phyloP scores from a whole-genome alignment of 352 stramenopile species.

The Phytopythium vexans region DNA sequence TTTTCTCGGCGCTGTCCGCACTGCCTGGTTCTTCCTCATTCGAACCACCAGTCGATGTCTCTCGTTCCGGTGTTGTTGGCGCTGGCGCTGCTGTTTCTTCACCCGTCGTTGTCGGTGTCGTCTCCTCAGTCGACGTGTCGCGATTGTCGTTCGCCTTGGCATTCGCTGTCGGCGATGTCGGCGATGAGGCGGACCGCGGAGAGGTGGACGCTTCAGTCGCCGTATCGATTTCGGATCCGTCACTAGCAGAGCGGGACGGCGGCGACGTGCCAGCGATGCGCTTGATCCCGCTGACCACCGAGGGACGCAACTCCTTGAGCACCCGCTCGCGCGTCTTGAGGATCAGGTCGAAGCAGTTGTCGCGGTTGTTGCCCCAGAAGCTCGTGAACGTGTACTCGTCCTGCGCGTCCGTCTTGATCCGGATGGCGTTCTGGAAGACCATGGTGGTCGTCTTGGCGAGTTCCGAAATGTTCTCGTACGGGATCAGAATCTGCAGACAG shows the following conservation, averaged over 20 bases:
- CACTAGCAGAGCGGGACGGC: not conserved
- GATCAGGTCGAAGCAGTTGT: slow-evolving; percentile 79
- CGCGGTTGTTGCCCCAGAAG: slow-evolving; percentile 82
- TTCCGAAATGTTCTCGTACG: slow-evolving; percentile 79
- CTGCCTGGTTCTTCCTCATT: not conserved
- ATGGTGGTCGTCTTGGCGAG: slow-evolving; percentile 82
- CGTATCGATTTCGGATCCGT: slow-evolving; percentile 5
- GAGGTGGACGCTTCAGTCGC: slow-evolving; percentile 5
- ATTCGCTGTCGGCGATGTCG: too few relatives aligned
- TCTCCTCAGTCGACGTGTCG: too few relatives aligned
- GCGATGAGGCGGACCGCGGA: not conserved
- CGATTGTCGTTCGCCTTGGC: too few relatives aligned
- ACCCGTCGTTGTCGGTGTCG: too few relatives aligned
- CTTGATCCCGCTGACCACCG: slow-evolving; percentile 8
- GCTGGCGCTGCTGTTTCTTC: not conserved
- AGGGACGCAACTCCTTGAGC: slow-evolving; percentile 23
- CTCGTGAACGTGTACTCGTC: slow-evolving; percentile 85
- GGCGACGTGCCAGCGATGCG: not conserved
- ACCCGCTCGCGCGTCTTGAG: slow-evolving; percentile 55
- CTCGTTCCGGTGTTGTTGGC: not conserved
- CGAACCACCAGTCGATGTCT: not conserved
- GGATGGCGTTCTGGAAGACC: slow-evolving; percentile 76
- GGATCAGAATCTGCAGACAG: slow-evolving; percentile 68
- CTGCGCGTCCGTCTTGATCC: slow-evolving; percentile 52
- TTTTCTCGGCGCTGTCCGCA: not conserved